Percentiles rank a stretch among this genome's conserved stretches.
Evolutionary conservation across 257 asterid species (phyloP).

Genomic region (Paulownia fortunei): DNA sequence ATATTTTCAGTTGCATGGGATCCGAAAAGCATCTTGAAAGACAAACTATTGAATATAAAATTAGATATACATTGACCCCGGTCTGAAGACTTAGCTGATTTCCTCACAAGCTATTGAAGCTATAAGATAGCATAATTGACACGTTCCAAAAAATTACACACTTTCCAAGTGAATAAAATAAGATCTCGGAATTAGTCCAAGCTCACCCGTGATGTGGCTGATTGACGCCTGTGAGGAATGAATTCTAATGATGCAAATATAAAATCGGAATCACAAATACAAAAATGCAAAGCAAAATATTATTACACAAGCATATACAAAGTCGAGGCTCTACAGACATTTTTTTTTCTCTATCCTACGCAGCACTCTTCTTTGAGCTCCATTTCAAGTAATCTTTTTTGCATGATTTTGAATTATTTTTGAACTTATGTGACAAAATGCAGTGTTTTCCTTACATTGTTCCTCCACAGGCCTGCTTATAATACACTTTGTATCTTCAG

Average conservation of each 20-base stretch:
- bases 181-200: neutral
- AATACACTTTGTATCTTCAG: slow-evolving; percentile 4
- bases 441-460: neutral
- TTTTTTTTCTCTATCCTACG: neutral
- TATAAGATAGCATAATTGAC: neutral
- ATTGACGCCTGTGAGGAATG: neutral
- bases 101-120: neutral
- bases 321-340: neutral
- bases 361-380: neutral
- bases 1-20: too few species aligned
- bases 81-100: neutral
- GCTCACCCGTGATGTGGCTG: neutral
- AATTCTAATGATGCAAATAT: neutral
- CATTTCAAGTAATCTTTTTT: neutral
- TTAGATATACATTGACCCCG: neutral
- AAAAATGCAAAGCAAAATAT: neutral
- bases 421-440: neutral
- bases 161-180: neutral
- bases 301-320: slow-evolving; percentile 3
- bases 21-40: neutral
- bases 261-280: neutral
- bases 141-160: neutral
- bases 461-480: neutral
- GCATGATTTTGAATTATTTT: neutral
- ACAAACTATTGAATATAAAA: neutral